Base-by-base conservation (phyloP, 2,329 filamentous ascomycete species). In the Rachicladosporium sp. region DNA sequence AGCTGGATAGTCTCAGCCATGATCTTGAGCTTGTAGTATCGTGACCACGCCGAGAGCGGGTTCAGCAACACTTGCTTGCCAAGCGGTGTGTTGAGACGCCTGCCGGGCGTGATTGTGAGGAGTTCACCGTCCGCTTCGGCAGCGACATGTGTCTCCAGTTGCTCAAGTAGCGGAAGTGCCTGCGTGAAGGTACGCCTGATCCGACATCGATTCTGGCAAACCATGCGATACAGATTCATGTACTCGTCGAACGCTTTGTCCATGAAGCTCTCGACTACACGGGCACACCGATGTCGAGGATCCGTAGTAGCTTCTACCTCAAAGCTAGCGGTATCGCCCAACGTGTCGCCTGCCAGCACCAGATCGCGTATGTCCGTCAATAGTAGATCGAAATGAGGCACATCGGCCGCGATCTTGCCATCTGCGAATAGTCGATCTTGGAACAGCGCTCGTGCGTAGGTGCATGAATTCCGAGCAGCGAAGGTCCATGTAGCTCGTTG, bases 141-240 rank as follows among this genome's bases (percentile, higher is more conserved):
- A 1, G 82, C 82, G 12, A 38, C 27, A 52, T 93, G 85, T 6
- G 75, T 68, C 60, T 95, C 87, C 2, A 96, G 68, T 37, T 74
- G 73, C 52, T 95, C 87, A 79, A 87, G 93, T 43, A 89, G 82
- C 2, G 77, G 66, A 29, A 94, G 76, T 10, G 80, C 75, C 56
- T 96, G 89, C 45, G 80, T 87, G 6, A 98, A 71, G n/a, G 81
- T 87, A 29, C 91, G 76, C n/a, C 91, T 77, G 32, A 93, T 77
- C 2, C 91, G 80, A 55, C 86, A 93, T 38, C 87, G 73, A 55
- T 96, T 98, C 56, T 96, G 84, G 52, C 87, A 93, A 11, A 91
- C 70, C 6, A 83, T 81, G 35, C 87, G 77, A 52, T 91, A 80
- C 10, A 93, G 72, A 48, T 95, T 88, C 11, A 94, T 66, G 53